Evolutionary conservation across 2,329 filamentous ascomycete species (phyloP).

Genomic region (Cadophora malorum): DNA sequence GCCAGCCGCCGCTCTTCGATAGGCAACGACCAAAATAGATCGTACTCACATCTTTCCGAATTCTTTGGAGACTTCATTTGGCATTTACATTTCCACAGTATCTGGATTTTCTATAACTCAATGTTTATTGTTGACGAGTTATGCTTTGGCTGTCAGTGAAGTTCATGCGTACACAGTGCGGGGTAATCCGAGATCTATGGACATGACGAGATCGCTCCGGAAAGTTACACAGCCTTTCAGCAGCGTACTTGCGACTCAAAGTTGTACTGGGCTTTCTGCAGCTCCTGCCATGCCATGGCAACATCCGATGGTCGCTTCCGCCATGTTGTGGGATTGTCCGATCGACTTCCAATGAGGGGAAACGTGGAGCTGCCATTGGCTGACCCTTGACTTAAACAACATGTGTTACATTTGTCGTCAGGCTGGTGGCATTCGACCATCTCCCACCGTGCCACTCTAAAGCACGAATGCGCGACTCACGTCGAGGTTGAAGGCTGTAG

Average conservation of each 20-base stretch:
- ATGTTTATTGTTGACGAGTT: not conserved
- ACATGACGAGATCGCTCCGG: not conserved
- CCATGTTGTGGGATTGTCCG: not conserved
- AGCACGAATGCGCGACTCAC: not conserved
- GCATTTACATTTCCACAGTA: too few relatives aligned
- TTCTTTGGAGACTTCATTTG: too few relatives aligned
- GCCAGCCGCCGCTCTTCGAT: too few relatives aligned
- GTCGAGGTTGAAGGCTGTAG: not conserved
- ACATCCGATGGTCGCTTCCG: not conserved
- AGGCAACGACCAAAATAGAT: too few relatives aligned
- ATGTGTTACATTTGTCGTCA: not conserved
- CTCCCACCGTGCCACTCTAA: not conserved
- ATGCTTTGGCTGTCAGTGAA: not conserved
- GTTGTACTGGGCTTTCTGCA: not conserved
- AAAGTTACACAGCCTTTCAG: not conserved
- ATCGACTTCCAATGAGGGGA: not conserved
- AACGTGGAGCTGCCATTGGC: not conserved
- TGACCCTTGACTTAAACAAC: not conserved
- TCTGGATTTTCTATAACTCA: too few relatives aligned
- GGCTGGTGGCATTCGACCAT: not conserved
- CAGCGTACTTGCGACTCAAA: not conserved
- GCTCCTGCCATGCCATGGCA: not conserved
- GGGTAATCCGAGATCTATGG: not conserved
- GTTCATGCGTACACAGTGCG: not conserved
- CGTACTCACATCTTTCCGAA: too few relatives aligned